Evolutionary conservation across 2,329 filamentous ascomycete species (phyloP).

Genomic region (Diaporthe caulivora): DNA sequence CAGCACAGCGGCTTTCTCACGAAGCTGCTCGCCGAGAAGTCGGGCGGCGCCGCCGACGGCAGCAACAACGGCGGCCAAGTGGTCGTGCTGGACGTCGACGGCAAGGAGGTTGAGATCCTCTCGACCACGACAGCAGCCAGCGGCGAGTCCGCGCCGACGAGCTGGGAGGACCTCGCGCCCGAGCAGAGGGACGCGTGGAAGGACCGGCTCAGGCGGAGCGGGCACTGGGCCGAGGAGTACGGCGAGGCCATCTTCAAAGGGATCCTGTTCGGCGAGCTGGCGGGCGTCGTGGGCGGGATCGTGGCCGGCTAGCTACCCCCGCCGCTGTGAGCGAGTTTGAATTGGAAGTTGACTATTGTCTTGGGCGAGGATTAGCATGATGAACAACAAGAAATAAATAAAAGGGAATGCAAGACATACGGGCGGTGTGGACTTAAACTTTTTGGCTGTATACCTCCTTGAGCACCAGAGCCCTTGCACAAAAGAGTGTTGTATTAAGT

Average conservation of each 20-base stretch:
- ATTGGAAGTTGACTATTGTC: background rate
- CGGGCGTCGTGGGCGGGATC: conserved; percentile 69
- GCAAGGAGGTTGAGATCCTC: conserved; percentile 46
- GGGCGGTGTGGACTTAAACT: background rate
- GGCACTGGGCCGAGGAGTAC: conserved; percentile 84
- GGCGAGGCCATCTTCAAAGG: conserved; percentile 82
- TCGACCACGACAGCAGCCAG: background rate
- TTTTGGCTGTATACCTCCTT: background rate
- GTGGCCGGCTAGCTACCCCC: conserved; percentile 54
- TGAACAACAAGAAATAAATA: no score
- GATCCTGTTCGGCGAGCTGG: conserved; percentile 81
- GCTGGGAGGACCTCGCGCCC: conserved; percentile 78
- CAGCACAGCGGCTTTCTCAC: conserved; percentile 35
- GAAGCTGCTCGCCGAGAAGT: conserved; percentile 36
- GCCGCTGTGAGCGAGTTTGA: background rate
- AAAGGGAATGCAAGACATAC: background rate
- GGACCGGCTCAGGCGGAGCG: conserved; percentile 71
- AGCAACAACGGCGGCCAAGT: conserved; percentile 29
- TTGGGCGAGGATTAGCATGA: background rate
- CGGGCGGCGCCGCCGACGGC: conserved; percentile 20
- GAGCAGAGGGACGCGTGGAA: conserved; percentile 78
- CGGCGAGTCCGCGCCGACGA: conserved; percentile 37
- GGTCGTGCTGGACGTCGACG: conserved; percentile 43
- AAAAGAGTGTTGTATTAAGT: background rate
- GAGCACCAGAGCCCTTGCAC: background rate